Percentiles rank a stretch among this genome's conserved stretches.
These are phyloP conservation scores for Rhodotorula kratochvilovae DNA, from an alignment of 768 basidiomycete species.

Conservation along the genomic window DNA sequence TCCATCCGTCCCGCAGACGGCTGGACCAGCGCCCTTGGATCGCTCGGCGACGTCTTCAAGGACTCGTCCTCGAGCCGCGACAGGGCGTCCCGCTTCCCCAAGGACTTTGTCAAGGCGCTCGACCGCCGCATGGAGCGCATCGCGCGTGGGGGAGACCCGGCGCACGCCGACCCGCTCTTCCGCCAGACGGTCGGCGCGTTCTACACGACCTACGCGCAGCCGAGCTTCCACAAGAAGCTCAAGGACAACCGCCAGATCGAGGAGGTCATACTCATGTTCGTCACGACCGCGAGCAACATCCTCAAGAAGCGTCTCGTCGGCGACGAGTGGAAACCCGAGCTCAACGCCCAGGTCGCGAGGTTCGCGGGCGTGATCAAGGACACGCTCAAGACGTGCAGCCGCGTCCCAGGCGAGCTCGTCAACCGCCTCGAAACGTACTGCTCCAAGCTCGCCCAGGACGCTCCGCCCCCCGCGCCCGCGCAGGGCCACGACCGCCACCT, in stretches of 20 bases:
- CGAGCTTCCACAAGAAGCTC: constrained; percentile 79
- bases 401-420: constrained; percentile 73
- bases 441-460: constrained; percentile 63
- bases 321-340: constrained; percentile 86
- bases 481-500: constrained; percentile 53
- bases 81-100: constrained; percentile 59
- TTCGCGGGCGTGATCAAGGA: constrained; percentile 85
- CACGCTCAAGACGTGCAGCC: constrained; percentile 54
- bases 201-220: constrained; percentile 81
- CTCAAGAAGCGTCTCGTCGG: constrained; percentile 68
- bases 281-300: constrained; percentile 78
- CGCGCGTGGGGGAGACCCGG: constrained; percentile 81
- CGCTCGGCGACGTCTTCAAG: constrained; percentile 36
- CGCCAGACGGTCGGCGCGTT: constrained; percentile 87
- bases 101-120: constrained; percentile 83
- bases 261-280: constrained; percentile 93
- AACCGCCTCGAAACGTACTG: constrained; percentile 78
- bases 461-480: constrained; percentile 47
- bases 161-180: constrained; percentile 64
- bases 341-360: constrained; percentile 83
- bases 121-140: constrained; percentile 86
- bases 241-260: constrained; percentile 96
- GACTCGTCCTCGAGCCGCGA: constrained; percentile 10
- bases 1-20: constrained; percentile 25
- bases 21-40: constrained; percentile 32